Evolutionary conservation across 352 stramenopile species (phyloP), one percentile per base, ranked within the genome.

Genomic region (Blastocystis sp.): DNA sequence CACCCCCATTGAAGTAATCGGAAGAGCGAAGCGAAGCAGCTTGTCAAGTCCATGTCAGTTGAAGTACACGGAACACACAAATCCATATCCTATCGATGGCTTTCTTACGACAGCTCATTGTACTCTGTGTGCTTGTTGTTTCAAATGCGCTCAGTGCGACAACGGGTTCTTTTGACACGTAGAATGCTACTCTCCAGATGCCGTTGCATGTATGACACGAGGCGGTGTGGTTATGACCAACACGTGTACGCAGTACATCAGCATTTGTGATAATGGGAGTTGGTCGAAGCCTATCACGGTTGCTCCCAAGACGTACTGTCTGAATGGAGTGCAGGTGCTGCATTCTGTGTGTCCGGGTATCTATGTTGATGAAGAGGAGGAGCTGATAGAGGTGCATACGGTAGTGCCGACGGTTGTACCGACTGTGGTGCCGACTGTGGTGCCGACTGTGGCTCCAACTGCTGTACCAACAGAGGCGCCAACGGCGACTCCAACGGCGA

Each of bases 21-120:
- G n/a, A n/a, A n/a, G n/a, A n/a, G 32, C 69, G 69, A 81, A 81
- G 69, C 69, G 69, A 81, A 81, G 69, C 61, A 61, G 32, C 24
- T 44, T 81, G 69, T 81, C 69, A 81, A 81, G 32, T 27, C 32
- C 51, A 59, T 59, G 51, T 59, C 51, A 59, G 32, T 3, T 18
- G 51, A 59, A 59, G 51, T 59, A 27, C 18, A 59, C 32, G 42
- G 40, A 72, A 27, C 29, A 49, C 27, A 59, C 69, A 65, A 63
- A 81, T 81, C 56, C 69, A 57, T 64, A 81, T 63, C 44, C 21
- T 42, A 42, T 64, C 32, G 11, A 81, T 81, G 69, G 36, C 63
- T n/a, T 61, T 64, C 29, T 63, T 14, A 32, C 27, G 49, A 61
- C 27, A 44, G 7, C 21, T 81, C 29, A 8, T 81, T 49, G 27